Conservation (phyloP, 2,329 filamentous ascomycete species). For the Colletotrichum tofieldiae region DNA sequence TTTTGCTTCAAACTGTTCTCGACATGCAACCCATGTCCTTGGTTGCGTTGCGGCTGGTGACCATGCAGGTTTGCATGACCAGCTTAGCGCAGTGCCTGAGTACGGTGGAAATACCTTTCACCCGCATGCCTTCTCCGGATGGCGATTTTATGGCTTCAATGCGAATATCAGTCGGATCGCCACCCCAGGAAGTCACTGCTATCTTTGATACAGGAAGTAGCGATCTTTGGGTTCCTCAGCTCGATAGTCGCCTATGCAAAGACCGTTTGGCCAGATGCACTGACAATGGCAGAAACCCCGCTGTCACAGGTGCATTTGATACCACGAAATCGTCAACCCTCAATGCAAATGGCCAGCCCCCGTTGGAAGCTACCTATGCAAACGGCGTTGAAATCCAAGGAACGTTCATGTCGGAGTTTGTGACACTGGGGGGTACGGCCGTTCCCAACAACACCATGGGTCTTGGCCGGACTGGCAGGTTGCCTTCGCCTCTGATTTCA, state of each 20-base stretch:
- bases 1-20: neutral
- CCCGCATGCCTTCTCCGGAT: neutral
- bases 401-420: too few relatives aligned
- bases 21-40: neutral
- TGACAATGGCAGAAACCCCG: neutral
- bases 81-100: neutral
- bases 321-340: too few relatives aligned
- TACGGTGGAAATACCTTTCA: neutral
- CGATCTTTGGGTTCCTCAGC: conserved; percentile 23
- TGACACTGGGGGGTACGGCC: too few relatives aligned
- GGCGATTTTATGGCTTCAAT: neutral
- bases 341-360: too few relatives aligned
- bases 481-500: too few relatives aligned
- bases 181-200: conserved; percentile 9
- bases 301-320: neutral
- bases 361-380: too few relatives aligned
- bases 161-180: neutral
- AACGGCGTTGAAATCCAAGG: too few relatives aligned
- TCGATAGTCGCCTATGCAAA: conserved; percentile 19
- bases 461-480: too few relatives aligned
- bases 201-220: conserved; percentile 33
- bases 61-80: neutral
- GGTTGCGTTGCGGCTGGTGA: neutral
- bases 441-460: too few relatives aligned
- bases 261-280: conserved; percentile 1